Evolutionary conservation across 305 asterid genomes (phyloP).

Genomic region (Fraxinus paxiana): DNA sequence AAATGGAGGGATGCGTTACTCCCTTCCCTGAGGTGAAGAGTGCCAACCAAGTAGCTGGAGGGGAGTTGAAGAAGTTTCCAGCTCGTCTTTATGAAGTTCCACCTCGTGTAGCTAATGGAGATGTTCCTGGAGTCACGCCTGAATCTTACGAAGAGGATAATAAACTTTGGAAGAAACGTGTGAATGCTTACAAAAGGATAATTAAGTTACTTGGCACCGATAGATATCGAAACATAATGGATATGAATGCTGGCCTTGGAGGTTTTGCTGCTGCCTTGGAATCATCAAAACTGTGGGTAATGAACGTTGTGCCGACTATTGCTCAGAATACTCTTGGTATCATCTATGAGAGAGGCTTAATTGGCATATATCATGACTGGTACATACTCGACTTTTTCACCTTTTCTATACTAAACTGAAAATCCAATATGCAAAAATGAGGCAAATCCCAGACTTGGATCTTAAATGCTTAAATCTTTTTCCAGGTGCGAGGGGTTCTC

Average conservation of each 20-base stretch:
- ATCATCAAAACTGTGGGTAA: slow-evolving; percentile 79
- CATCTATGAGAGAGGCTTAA: slow-evolving; percentile 75
- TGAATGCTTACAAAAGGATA: slow-evolving; percentile 53
- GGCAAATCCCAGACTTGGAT: slow-evolving; percentile 12
- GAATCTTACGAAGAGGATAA: slow-evolving; percentile 63
- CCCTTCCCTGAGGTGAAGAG: slow-evolving; percentile 56
- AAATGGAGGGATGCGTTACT: slow-evolving; percentile 68
- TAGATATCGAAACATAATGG: slow-evolving; percentile 82
- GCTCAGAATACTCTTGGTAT: slow-evolving; percentile 67
- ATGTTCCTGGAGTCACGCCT: slow-evolving; percentile 60
- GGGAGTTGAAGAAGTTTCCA: slow-evolving; percentile 67
- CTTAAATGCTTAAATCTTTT: not conserved
- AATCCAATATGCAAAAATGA: not conserved
- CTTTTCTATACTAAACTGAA: not conserved
- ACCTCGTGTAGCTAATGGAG: slow-evolving; percentile 60
- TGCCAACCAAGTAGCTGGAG: slow-evolving; percentile 52
- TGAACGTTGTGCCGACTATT: slow-evolving; percentile 81
- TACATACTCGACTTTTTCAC: slow-evolving; percentile 24
- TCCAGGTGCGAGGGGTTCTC: slow-evolving; percentile 95
- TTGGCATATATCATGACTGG: slow-evolving; percentile 93
- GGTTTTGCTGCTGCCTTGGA: slow-evolving; percentile 83
- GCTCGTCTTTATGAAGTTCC: slow-evolving; percentile 75
- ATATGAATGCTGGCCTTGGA: slow-evolving; percentile 90
- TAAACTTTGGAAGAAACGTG: slow-evolving; percentile 72
- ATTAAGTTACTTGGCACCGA: slow-evolving; percentile 56